These are phyloP conservation scores for Talaromyces thailandensis DNA, from an alignment of 495 filamentous ascomycete genomes.

Conservation along the genomic window DNA sequence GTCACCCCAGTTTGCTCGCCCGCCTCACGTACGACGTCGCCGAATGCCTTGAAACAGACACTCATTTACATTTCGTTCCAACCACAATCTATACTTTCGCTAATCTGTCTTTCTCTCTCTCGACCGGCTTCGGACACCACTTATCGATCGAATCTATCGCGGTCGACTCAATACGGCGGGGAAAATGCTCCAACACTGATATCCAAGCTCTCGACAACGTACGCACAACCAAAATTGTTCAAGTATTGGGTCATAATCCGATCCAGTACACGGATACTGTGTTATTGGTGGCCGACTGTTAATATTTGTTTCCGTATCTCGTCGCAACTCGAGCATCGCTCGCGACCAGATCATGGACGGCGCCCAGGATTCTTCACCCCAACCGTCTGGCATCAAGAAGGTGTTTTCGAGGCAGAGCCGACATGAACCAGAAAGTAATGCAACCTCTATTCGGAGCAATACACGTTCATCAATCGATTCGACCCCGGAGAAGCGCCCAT, in stretches of 20 bases:
- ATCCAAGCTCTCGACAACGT: background rate
- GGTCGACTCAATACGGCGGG: background rate
- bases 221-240: background rate
- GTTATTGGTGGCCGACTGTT: background rate
- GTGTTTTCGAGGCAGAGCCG: slow-evolving; percentile 12
- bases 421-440: slow-evolving; percentile 25
- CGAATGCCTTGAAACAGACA: background rate
- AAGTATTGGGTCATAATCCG: background rate
- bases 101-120: background rate
- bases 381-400: slow-evolving; percentile 3
- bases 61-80: background rate
- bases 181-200: background rate
- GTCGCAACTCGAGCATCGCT: background rate
- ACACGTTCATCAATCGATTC: slow-evolving; percentile 36
- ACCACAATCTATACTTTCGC: background rate
- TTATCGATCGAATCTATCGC: background rate
- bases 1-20: background rate
- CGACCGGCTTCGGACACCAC: background rate
- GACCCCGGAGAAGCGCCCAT: slow-evolving; percentile 27
- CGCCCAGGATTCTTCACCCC: slow-evolving; percentile 1
- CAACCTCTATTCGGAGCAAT: slow-evolving; percentile 29
- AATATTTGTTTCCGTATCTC: background rate
- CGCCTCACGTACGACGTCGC: background rate
- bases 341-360: slow-evolving; percentile 1
- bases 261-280: background rate